Evolutionary conservation across 495 filamentous ascomycete species (phyloP).

Genomic region (Annulohypoxylon moriforme): DNA sequence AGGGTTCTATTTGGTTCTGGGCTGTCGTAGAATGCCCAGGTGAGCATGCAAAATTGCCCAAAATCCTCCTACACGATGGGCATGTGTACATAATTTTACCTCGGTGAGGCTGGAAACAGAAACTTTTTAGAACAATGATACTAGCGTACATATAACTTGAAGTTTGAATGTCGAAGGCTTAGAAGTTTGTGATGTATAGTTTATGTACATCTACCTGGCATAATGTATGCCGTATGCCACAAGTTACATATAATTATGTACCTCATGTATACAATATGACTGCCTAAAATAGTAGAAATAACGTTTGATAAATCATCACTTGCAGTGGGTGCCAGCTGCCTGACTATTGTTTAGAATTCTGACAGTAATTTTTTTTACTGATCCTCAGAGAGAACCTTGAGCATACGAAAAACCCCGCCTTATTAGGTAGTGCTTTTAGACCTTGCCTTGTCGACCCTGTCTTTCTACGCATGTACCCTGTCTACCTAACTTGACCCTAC

Average conservation of each 20-base stretch:
- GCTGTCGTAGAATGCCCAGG: neutral
- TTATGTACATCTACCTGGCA: neutral
- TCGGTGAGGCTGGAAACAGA: too few species aligned
- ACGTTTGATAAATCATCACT: neutral
- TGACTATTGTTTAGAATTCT: neutral
- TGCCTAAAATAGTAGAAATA: conserved; percentile 15
- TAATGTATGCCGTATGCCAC: too few species aligned
- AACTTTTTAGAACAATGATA: neutral
- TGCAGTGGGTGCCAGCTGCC: conserved; percentile 28
- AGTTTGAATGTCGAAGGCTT: neutral
- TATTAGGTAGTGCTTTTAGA: conserved; percentile 19
- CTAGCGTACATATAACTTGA: too few species aligned
- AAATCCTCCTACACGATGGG: neutral
- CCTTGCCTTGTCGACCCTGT: conserved; percentile 26
- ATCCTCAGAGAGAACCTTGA: neutral
- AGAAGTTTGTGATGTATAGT: neutral
- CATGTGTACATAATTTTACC: neutral
- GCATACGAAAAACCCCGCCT: conserved; percentile 40
- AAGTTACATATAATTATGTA: neutral
- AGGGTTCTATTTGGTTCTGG: conserved; percentile 1
- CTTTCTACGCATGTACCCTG: neutral
- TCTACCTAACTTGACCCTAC: conserved; percentile 29
- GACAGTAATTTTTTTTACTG: conserved; percentile 14
- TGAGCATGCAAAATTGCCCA: conserved; percentile 7
- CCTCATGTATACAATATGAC: conserved; percentile 6